A percentile compares a stretch with the other conserved stretches of the same genome.
phyloP scores from a whole-genome alignment of 495 filamentous ascomycete species.

The Tetracladium marchalianum region DNA sequence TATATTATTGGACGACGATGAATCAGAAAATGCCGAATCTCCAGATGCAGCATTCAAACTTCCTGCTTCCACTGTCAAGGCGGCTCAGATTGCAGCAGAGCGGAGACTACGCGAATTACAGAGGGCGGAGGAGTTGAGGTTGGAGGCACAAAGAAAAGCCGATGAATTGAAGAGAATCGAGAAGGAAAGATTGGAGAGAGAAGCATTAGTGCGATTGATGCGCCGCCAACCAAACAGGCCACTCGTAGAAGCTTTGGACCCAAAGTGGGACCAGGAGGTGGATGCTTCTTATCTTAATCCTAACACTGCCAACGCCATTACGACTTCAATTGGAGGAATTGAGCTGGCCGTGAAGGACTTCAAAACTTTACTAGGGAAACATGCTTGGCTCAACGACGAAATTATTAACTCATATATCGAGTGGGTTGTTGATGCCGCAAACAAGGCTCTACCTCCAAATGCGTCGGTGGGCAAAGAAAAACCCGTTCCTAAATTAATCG shows the following conservation, averaged over 20 bases:
- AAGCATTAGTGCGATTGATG: conserved; percentile 1
- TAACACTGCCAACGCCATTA: conserved; percentile 23
- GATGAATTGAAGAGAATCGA: background rate
- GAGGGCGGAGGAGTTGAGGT: background rate
- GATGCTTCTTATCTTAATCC: conserved; percentile 21
- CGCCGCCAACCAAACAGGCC: conserved; percentile 17
- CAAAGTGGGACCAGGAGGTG: conserved; percentile 34
- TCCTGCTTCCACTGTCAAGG: too few relatives aligned
- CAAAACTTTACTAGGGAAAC: conserved; percentile 37
- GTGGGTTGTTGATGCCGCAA: conserved; percentile 49
- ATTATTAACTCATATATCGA: conserved; percentile 61
- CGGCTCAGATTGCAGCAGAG: too few relatives aligned
- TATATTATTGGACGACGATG: too few relatives aligned
- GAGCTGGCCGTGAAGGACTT: conserved; percentile 54
- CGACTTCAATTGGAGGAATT: conserved; percentile 42
- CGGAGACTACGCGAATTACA: too few relatives aligned
- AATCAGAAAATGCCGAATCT: too few relatives aligned
- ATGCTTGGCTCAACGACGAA: conserved; percentile 75
- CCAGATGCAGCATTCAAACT: too few relatives aligned
- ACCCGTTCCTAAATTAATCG: conserved; percentile 51
- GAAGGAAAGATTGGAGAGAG: background rate
- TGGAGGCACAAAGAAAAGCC: background rate
- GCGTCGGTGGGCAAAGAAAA: conserved; percentile 7
- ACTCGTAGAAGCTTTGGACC: conserved; percentile 33
- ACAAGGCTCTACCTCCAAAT: conserved; percentile 21